These are phyloP conservation scores for Populus hybrid DNA, from an alignment of 441 rosid species.

Conservation along the genomic window DNA sequence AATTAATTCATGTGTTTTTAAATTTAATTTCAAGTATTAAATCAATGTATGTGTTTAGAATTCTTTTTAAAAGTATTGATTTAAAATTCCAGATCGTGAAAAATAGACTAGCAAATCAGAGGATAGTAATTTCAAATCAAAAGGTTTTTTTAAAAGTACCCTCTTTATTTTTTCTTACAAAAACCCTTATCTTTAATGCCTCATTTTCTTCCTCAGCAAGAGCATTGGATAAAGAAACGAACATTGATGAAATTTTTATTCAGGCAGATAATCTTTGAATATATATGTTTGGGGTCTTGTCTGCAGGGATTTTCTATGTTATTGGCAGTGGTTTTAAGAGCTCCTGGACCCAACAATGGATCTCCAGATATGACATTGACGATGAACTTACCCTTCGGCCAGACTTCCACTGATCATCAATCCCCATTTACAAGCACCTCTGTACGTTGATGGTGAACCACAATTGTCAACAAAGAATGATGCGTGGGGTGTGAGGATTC, in stretches of 20 bases:
- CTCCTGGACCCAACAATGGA: constrained; percentile 18
- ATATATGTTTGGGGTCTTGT: not conserved
- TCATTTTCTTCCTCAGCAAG: too few species aligned
- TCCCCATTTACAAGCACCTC: constrained; percentile 23
- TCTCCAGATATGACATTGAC: constrained; percentile 26
- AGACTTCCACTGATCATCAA: constrained; percentile 35
- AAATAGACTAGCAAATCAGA: too few species aligned
- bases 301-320: constrained; percentile 39
- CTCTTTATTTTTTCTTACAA: too few species aligned
- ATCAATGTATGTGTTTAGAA: too few species aligned
- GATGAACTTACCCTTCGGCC: constrained; percentile 21
- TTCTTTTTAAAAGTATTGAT: too few species aligned
- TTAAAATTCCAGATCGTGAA: too few species aligned
- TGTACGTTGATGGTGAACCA: constrained; percentile 22
- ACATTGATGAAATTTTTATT: not conserved
- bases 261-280: not conserved
- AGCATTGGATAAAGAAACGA: not conserved
- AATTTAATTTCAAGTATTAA: too few species aligned
- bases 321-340: constrained; percentile 38
- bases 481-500: constrained; percentile 28
- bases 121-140: too few species aligned
- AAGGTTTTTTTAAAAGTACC: too few species aligned
- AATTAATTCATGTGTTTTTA: too few species aligned
- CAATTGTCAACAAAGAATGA: constrained; percentile 15
- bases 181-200: too few species aligned